Percentiles rank a stretch among this genome's conserved stretches.
phyloP scores from a whole-genome alignment of 352 stramenopile species.

The Globisporangium lucens region DNA sequence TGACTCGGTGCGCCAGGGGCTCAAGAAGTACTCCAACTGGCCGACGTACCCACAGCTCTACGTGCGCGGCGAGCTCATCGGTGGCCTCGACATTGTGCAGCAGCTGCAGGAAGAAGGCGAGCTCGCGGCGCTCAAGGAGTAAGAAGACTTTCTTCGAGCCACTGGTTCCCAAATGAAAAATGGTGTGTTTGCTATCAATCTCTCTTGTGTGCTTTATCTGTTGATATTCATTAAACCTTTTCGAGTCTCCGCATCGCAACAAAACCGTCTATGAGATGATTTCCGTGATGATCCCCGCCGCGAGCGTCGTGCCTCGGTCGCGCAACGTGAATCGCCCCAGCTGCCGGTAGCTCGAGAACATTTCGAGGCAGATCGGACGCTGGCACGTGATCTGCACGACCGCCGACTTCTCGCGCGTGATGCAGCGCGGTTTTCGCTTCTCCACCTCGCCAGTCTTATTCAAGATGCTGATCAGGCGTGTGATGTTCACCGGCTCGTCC shows the following conservation, averaged over 20 bases:
- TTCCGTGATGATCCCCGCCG: constrained; percentile 83
- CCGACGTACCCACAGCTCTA: constrained; percentile 98
- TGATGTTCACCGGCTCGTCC: constrained; percentile 81
- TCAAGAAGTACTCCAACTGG: constrained; percentile 98
- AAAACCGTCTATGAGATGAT: constrained; percentile 51
- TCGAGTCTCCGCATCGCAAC: not conserved
- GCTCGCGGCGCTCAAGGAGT: constrained; percentile 75
- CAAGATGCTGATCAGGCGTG: constrained; percentile 72
- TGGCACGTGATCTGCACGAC: constrained; percentile 82
- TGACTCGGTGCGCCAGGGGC: constrained; percentile 93
- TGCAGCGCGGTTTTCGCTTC: constrained; percentile 81
- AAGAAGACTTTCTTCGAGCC: constrained; percentile 7
- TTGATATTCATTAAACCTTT: constrained; percentile 7
- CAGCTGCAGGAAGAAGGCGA: constrained; percentile 92
- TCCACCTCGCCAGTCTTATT: constrained; percentile 71
- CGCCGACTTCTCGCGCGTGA: constrained; percentile 79
- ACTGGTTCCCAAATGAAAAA: not conserved
- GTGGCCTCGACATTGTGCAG: constrained; percentile 97
- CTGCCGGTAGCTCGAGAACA: constrained; percentile 75
- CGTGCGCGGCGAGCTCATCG: constrained; percentile 96
- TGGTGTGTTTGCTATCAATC: constrained; percentile 6
- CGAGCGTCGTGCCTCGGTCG: constrained; percentile 77
- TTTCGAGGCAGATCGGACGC: constrained; percentile 77
- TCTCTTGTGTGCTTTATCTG: not conserved
- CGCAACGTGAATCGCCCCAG: constrained; percentile 82